Base-by-base conservation (phyloP, 164 flowering plant species). In the Paratinospora sagittata region DNA sequence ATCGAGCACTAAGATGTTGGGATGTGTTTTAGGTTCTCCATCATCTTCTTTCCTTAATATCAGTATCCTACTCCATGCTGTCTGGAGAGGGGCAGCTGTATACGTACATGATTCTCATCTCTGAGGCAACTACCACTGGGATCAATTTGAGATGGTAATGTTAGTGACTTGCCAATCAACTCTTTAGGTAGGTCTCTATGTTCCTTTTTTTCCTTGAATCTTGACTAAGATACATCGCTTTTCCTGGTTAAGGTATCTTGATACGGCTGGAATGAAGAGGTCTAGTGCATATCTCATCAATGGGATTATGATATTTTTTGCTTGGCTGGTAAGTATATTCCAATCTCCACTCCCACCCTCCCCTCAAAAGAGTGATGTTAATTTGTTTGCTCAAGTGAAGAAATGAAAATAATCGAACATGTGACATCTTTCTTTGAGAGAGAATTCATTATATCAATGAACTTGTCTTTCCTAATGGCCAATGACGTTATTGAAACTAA, bases 141-240 rank as follows among this genome's bases (percentile, higher is more conserved):
- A 84, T 96, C 77, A 93, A 96, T 76, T 74, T 96, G 84, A 83
- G 99, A 88, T 96, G 99, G 99, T 96, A 82, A 73, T 77, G n/a
- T 34, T 27, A 69, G 63, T 27, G 16, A 41, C 16, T 43, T 23
- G n/a, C 36, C 4, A 26, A 6, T 37, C 30, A n/a, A n/a, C 34
- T 34, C 12, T 34, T 39, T 61, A 37, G 55, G 34, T 27, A 12
- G 43, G 27, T 36, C 58, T 66, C 30, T 24, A 27, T 19, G 63
- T 27, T 65, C 4, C 19, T 23, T 47, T 27, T 62, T 19, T 39
- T 49, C 21, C 21, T 66, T 39, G 26, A 27, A 23, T 16, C 61
- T 73, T 57, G 63, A 57, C 11, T 65, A 71, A 52, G 39, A 66
- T 57, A 17, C 19, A 68, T 47, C 58, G 30, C 36, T 74, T 63